Percentiles rank a stretch among this genome's conserved stretches.
Conservation (phyloP, 495 filamentous ascomycete genomes). For the Aspergillus carlsbadensis region DNA sequence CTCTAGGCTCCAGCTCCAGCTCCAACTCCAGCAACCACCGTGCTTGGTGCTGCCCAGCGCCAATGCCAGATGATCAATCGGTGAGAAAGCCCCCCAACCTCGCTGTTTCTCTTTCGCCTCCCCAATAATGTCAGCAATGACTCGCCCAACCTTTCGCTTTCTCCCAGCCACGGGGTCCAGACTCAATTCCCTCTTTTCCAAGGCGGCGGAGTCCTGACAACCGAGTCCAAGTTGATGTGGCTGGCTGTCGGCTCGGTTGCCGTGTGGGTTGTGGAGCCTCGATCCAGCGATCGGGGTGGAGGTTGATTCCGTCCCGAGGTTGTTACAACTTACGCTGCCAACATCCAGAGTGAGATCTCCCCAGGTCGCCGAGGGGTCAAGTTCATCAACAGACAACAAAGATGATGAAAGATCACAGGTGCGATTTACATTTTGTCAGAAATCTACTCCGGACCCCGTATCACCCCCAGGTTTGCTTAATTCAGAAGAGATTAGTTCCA, state of each 20-base stretch:
- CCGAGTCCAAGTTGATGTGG: slow-evolving; percentile 1
- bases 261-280: slow-evolving; percentile 18
- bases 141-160: neutral
- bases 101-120: neutral
- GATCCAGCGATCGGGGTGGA: slow-evolving; percentile 23
- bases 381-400: neutral
- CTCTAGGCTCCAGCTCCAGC: neutral
- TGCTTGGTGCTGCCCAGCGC: neutral
- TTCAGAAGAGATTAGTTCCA: no score
- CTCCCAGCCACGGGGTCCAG: neutral
- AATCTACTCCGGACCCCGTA: no score
- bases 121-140: neutral
- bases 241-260: slow-evolving; percentile 17
- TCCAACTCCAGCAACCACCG: no score
- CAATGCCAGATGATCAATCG: neutral
- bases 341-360: neutral
- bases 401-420: neutral
- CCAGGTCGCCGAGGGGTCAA: neutral
- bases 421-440: no score
- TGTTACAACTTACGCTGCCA: slow-evolving; percentile 18
- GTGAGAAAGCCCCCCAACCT: neutral
- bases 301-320: slow-evolving; percentile 15
- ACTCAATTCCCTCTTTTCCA: neutral
- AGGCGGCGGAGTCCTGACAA: neutral
- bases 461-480: no score